Percentiles rank a stretch among this genome's conserved stretches.
Evolutionary conservation across 108 stramenopile genomes (phyloP).

Genomic region (Skeletonema tropicum): DNA sequence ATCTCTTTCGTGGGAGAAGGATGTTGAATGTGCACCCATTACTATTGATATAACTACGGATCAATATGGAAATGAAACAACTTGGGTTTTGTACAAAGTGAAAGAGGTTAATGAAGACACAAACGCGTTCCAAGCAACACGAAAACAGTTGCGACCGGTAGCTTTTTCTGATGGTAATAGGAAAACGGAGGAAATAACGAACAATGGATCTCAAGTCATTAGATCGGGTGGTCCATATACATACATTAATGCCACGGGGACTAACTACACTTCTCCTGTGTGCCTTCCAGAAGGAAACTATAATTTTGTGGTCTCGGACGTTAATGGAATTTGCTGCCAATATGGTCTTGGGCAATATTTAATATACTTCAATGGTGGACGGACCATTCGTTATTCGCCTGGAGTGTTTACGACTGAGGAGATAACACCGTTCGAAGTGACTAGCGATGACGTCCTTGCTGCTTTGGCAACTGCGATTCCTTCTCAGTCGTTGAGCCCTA

Average conservation of each 20-base stretch:
- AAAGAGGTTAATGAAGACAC: background rate
- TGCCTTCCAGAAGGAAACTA: slow-evolving; percentile 17
- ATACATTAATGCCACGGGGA: background rate
- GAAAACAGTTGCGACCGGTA: background rate
- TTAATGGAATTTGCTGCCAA: slow-evolving; percentile 21
- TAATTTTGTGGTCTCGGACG: slow-evolving; percentile 18
- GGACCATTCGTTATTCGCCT: background rate
- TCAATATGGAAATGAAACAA: slow-evolving; percentile 19
- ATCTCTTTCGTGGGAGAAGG: background rate
- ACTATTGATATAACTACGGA: slow-evolving; percentile 4
- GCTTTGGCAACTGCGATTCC: background rate
- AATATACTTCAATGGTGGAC: slow-evolving; percentile 11
- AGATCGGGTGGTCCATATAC: background rate
- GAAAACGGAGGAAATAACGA: background rate
- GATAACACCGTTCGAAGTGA: slow-evolving; percentile 9
- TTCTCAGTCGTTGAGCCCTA: background rate
- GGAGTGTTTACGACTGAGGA: slow-evolving; percentile 1
- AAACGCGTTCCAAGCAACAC: background rate
- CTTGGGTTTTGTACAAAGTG: slow-evolving; percentile 7
- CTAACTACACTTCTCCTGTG: background rate
- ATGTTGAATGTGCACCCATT: background rate
- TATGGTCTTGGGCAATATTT: slow-evolving; percentile 15
- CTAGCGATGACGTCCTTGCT: background rate
- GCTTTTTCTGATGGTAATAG: background rate
- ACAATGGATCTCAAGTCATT: background rate